A percentile compares a stretch with the other conserved stretches of the same genome.
phyloP scores from a whole-genome alignment of 2,329 filamentous ascomycete species.

The Aspergillus arachidicola region DNA sequence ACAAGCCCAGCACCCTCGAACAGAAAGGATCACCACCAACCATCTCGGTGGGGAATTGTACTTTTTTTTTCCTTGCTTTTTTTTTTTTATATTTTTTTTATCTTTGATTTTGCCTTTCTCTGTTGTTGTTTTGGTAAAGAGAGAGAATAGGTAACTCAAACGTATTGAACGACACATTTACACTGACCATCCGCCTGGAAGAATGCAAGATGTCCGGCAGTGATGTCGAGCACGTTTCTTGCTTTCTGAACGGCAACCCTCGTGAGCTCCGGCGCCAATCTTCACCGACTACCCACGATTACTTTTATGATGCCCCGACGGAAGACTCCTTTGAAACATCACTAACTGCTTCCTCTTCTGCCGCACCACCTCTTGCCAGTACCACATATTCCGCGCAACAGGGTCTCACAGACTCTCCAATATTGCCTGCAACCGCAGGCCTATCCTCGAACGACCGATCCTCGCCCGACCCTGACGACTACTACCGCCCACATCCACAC shows the following conservation, averaged over 20 bases:
- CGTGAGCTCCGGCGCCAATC: conserved; percentile 36
- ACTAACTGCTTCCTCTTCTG: conserved; percentile 28
- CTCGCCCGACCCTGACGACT: conserved; percentile 53
- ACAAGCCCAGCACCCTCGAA: conserved; percentile 30
- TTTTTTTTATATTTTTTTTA: background rate
- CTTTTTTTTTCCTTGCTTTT: conserved; percentile 6
- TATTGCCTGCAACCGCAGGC: conserved; percentile 21
- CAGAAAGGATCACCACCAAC: conserved; percentile 34
- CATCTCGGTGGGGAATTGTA: conserved; percentile 22
- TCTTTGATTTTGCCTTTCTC: background rate
- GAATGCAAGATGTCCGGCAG: conserved; percentile 48
- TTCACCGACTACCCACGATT: conserved; percentile 27
- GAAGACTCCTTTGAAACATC: conserved; percentile 29
- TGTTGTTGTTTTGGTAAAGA: background rate
- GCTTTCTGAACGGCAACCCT: conserved; percentile 34
- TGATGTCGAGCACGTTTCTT: conserved; percentile 44
- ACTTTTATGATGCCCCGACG: conserved; percentile 26
- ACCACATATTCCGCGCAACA: conserved; percentile 23
- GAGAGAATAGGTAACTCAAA: conserved; percentile 5
- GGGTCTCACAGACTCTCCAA: conserved; percentile 24
- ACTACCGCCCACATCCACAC: conserved; percentile 51
- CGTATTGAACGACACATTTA: conserved; percentile 7
- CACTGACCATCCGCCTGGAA: conserved; percentile 31
- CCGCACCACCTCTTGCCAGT: conserved; percentile 20
- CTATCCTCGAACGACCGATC: conserved; percentile 24